Evolutionary conservation across 176 grass and related monocot genomes (phyloP).

Genomic region (Oryza meyeriana): DNA sequence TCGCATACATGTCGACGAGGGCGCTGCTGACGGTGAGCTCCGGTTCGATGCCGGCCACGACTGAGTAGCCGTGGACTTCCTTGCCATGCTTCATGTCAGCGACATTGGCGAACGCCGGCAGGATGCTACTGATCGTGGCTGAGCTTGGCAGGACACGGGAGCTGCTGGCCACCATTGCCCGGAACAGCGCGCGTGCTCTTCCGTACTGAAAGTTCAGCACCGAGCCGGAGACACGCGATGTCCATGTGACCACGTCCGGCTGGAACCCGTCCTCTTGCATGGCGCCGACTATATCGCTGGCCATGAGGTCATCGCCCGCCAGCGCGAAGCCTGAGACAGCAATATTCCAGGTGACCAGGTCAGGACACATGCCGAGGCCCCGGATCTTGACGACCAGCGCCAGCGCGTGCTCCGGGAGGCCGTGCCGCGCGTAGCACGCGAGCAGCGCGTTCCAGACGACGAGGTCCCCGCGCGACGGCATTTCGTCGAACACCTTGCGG

Average conservation of each 20-base stretch:
- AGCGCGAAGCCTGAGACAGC: constrained; percentile 46
- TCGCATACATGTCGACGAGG: constrained; percentile 66
- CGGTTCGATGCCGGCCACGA: constrained; percentile 29
- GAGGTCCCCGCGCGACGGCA: constrained; percentile 26
- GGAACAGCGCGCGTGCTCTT: constrained; percentile 41
- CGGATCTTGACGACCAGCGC: constrained; percentile 54
- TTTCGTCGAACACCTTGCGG: constrained; percentile 63
- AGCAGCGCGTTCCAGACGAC: constrained; percentile 65
- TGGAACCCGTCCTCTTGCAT: constrained; percentile 47
- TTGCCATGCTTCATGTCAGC: constrained; percentile 55
- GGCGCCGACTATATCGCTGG: constrained; percentile 29
- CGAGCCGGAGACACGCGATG: constrained; percentile 46
- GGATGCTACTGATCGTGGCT: constrained; percentile 49
- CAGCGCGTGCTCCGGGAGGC: constrained; percentile 38
- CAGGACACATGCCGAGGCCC: constrained; percentile 29
- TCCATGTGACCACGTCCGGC: constrained; percentile 66
- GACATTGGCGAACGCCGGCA: constrained; percentile 57
- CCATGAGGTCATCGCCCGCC: constrained; percentile 34
- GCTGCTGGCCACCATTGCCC: constrained; percentile 36
- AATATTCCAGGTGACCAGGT: constrained; percentile 60
- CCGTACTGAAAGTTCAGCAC: constrained; percentile 55
- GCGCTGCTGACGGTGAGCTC: constrained; percentile 52
- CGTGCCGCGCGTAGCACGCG: constrained; percentile 54
- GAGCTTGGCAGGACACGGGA: constrained; percentile 36
- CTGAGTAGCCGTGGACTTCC: constrained; percentile 55